These are phyloP conservation scores for Citrullus colocynthis DNA, from an alignment of 306 rosid species.

Conservation along the genomic window DNA sequence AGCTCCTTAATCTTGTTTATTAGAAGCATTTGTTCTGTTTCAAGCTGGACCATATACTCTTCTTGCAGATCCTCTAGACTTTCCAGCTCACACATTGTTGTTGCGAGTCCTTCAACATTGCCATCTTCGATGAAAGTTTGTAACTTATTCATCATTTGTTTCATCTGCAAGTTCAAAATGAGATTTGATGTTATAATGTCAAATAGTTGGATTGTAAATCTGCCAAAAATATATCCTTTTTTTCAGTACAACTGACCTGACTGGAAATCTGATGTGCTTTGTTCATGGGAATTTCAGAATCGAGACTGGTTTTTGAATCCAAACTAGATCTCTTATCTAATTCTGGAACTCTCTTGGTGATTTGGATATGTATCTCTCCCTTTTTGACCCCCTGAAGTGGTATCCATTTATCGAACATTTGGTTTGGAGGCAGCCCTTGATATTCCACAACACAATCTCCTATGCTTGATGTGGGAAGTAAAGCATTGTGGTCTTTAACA, in stretches of 20 bases:
- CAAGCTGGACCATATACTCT: conserved; percentile 66
- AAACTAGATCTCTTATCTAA: conserved; percentile 33
- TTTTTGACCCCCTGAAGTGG: conserved; percentile 86
- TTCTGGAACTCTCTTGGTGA: conserved; percentile 80
- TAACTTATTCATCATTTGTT: conserved; percentile 53
- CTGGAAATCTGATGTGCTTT: conserved; percentile 56
- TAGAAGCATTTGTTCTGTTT: conserved; percentile 77
- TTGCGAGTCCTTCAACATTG: conserved; percentile 55
- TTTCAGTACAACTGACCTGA: conserved; percentile 34
- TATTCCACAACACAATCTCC: conserved; percentile 88
- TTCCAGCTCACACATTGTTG: conserved; percentile 57
- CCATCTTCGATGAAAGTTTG: conserved; percentile 47
- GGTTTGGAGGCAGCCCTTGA: conserved; percentile 71
- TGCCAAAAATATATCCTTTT: no score
- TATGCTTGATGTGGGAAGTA: conserved; percentile 61
- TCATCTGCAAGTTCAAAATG: conserved; percentile 37
- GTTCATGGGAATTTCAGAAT: conserved; percentile 48
- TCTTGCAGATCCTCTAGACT: conserved; percentile 61
- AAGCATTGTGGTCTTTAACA: conserved; percentile 81
- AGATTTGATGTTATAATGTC: background rate
- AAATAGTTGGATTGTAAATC: background rate
- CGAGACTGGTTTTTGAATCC: conserved; percentile 37
- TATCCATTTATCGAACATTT: conserved; percentile 84
- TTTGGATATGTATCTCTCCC: conserved; percentile 83
- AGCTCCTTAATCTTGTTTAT: conserved; percentile 75